Evolutionary conservation across 108 stramenopile genomes (phyloP).

Genomic region (Seminavis robusta): DNA sequence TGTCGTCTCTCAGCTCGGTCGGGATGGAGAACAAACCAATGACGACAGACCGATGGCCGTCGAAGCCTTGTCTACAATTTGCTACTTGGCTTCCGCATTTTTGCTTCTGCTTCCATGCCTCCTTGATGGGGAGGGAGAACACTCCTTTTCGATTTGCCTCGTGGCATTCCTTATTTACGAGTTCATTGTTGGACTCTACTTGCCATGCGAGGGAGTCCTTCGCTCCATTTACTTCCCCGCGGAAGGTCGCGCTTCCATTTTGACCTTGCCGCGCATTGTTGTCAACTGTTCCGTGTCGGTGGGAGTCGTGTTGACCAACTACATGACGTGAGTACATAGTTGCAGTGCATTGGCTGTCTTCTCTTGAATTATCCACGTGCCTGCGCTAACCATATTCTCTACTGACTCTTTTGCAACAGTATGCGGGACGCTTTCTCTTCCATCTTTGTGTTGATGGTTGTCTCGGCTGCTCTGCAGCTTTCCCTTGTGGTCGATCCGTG

Average conservation of each 20-base stretch:
- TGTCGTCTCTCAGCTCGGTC: conserved; percentile 16
- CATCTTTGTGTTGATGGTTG: conserved; percentile 38
- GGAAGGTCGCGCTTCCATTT: conserved; percentile 44
- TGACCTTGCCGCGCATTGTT: conserved; percentile 56
- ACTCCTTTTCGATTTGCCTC: conserved; percentile 33
- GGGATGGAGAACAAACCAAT: conserved; percentile 29
- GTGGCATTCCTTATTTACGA: conserved; percentile 42
- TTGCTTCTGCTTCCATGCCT: conserved; percentile 39
- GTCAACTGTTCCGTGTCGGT: conserved; percentile 46
- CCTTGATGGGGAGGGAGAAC: conserved; percentile 13
- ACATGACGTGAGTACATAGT: conserved; percentile 8
- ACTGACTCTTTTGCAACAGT: not conserved
- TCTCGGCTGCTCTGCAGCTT: conserved; percentile 32
- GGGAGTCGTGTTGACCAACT: conserved; percentile 41
- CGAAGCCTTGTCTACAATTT: conserved; percentile 41
- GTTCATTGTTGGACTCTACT: conserved; percentile 50
- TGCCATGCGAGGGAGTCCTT: conserved; percentile 66
- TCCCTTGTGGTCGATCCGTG: no score
- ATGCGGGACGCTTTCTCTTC: conserved; percentile 23
- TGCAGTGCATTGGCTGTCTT: not conserved
- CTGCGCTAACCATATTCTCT: not conserved
- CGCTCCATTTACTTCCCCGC: conserved; percentile 59
- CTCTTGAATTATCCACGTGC: not conserved
- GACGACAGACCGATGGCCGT: conserved; percentile 47
- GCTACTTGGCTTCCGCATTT: conserved; percentile 42